These are phyloP conservation scores for Clarireedia monteithiana DNA, from an alignment of 2,329 filamentous ascomycete genomes.

Conservation along the genomic window DNA sequence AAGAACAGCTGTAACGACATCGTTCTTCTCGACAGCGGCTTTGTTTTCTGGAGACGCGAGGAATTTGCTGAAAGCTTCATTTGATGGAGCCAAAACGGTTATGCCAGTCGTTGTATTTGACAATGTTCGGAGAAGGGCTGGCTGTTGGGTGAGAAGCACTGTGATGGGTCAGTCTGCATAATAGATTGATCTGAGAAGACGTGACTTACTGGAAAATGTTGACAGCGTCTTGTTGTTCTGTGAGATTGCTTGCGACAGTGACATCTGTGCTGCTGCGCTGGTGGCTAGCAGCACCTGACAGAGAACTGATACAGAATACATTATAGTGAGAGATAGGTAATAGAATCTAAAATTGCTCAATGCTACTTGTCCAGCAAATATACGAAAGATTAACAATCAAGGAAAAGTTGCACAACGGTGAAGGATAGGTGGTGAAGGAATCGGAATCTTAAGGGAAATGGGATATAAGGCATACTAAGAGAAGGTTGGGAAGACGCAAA, in stretches of 20 bases:
- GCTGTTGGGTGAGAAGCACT: constrained; percentile 8
- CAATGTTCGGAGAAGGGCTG: background rate
- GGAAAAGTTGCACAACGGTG: background rate
- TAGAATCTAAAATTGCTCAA: constrained; percentile 5
- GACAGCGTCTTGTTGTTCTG: background rate
- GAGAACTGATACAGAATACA: constrained; percentile 4
- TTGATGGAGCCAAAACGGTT: constrained; percentile 31
- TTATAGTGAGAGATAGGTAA: constrained; percentile 1
- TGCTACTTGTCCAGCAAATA: constrained; percentile 6
- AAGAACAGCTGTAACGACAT: constrained; percentile 31
- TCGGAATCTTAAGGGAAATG: background rate
- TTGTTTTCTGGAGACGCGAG: constrained; percentile 29
- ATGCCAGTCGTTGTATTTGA: constrained; percentile 2
- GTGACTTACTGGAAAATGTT: constrained; percentile 1
- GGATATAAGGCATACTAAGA: background rate
- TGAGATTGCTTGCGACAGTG: background rate
- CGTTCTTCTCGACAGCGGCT: constrained; percentile 29
- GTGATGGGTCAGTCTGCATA: background rate
- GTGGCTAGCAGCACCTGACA: background rate
- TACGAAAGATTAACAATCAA: background rate
- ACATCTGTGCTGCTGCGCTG: background rate
- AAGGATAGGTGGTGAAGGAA: background rate
- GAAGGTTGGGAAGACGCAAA: background rate
- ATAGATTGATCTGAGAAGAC: background rate
- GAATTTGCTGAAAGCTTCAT: constrained; percentile 31